These are phyloP conservation scores for Sporisorium scitamineum DNA, from an alignment of 1,284 basidiomycete species.

Conservation along the genomic window DNA sequence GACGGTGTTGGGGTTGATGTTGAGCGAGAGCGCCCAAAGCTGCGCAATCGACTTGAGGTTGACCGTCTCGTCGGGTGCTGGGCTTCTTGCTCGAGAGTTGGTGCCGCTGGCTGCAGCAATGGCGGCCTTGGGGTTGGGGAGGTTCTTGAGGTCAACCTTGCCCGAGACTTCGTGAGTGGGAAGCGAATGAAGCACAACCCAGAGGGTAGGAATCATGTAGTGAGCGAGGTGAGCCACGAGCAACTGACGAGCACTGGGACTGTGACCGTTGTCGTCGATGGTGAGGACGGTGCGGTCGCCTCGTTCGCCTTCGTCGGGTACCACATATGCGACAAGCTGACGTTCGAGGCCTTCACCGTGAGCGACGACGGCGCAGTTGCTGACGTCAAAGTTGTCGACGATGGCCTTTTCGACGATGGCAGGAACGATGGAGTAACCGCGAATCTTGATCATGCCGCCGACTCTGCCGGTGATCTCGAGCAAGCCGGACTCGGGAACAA, in stretches of 20 bases:
- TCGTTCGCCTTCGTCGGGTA: constrained; percentile 52
- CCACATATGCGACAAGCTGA: constrained; percentile 66
- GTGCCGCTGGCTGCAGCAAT: constrained; percentile 50
- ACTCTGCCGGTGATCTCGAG: constrained; percentile 67
- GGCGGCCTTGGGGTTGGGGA: constrained; percentile 57
- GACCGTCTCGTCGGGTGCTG: constrained; percentile 50
- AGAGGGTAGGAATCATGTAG: constrained; percentile 68
- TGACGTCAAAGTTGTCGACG: constrained; percentile 61
- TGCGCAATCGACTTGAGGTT: constrained; percentile 58
- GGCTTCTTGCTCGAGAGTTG: constrained; percentile 42
- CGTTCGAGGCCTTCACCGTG: constrained; percentile 66
- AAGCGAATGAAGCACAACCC: constrained; percentile 63
- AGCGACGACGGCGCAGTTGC: constrained; percentile 62
- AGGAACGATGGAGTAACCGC: constrained; percentile 67
- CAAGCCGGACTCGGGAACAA: constrained; percentile 50
- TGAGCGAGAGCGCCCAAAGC: constrained; percentile 66
- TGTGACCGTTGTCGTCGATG: constrained; percentile 64
- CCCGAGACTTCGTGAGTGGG: constrained; percentile 67
- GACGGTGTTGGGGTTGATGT: constrained; percentile 54
- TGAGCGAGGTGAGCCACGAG: constrained; percentile 59
- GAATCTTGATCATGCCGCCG: constrained; percentile 68
- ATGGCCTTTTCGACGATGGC: constrained; percentile 65
- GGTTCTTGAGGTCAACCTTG: constrained; percentile 65
- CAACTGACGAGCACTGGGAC: constrained; percentile 56
- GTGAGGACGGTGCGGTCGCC: constrained; percentile 39